phyloP scores from a whole-genome alignment of 2,329 filamentous ascomycete species.

The Exophiala sideris region DNA sequence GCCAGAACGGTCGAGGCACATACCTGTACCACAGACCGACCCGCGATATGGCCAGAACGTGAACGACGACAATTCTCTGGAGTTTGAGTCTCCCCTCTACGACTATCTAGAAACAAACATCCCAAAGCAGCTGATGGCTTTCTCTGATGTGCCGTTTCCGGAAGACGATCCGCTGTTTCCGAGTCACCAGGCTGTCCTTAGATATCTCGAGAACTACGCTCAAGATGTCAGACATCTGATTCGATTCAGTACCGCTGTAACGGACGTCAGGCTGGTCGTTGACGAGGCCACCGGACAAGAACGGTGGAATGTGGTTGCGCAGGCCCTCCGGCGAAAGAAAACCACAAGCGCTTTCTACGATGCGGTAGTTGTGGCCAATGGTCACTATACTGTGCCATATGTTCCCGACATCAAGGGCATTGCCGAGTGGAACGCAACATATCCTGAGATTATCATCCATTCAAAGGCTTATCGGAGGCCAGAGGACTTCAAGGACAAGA shows the following conservation, averaged over 20 bases:
- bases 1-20: conserved; percentile 46
- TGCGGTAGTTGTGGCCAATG: conserved; percentile 71
- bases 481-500: conserved; percentile 62
- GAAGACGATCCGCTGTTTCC: conserved; percentile 69
- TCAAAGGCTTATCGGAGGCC: conserved; percentile 76
- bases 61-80: conserved; percentile 40
- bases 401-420: conserved; percentile 63
- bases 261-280: conserved; percentile 5
- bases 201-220: conserved; percentile 72
- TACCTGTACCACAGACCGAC: conserved; percentile 63
- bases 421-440: conserved; percentile 54
- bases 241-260: conserved; percentile 51
- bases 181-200: conserved; percentile 63
- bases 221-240: conserved; percentile 65
- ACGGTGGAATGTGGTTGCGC: conserved; percentile 52
- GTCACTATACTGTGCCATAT: conserved; percentile 69
- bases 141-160: conserved; percentile 66
- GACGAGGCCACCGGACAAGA: background rate
- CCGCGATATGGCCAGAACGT: conserved; percentile 57
- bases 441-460: conserved; percentile 64
- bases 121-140: conserved; percentile 75
- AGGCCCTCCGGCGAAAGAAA: conserved; percentile 47
- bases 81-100: conserved; percentile 83
- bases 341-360: conserved; percentile 58
- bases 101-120: conserved; percentile 83